Evolutionary conservation across 495 filamentous ascomycete species (phyloP), one percentile per base, ranked within the genome.

Genomic region (Penicillium subrubescens): DNA sequence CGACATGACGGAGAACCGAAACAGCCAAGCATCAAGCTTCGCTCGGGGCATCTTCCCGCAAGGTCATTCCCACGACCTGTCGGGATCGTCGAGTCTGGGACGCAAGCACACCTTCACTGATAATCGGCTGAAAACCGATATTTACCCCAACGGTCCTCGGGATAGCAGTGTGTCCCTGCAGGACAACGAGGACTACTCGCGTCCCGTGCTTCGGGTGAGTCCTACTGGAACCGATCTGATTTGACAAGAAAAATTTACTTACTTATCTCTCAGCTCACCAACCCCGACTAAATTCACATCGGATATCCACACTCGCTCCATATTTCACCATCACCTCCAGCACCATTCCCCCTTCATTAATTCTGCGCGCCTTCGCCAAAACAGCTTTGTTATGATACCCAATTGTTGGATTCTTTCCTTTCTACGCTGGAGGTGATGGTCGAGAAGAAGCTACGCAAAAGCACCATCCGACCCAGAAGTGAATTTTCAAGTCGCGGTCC

Each of bases 101-200:
- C 71, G 75, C 51, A 62, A 71, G 54, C 68, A 67, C 1, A 79
- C 74, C 12, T 82, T 79, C 58, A 82, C 77, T 29, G 80, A 82
- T 60, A 79, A 75, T 62, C 80, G 80, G 57, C 65, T 82, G 75
- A 80, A 79, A 52, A 74, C 76, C 23, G 75, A 80, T 62, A 74
- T 84, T 51, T 81, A 77, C 60, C 74, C 78, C 52, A 77, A 83
- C 57, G 84, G 81, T 39, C 76, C 76, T 41, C 82, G 81, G 21
- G 72, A 81, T 52, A 87, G 83, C 67, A 77, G 79, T 35, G 70
- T 78, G 23, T 86, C 83, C 43, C 80, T 87, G 35, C 80, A 82
- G 55, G 84, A 87, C 57, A 82, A 86, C 53, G 81, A 83, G 67
- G 84, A 87, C 66, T 87, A 87, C 70, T 85, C 84, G 37, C 78